Base-by-base conservation (phyloP, 495 filamentous ascomycete genomes). In the Penicillium pancosmium region DNA sequence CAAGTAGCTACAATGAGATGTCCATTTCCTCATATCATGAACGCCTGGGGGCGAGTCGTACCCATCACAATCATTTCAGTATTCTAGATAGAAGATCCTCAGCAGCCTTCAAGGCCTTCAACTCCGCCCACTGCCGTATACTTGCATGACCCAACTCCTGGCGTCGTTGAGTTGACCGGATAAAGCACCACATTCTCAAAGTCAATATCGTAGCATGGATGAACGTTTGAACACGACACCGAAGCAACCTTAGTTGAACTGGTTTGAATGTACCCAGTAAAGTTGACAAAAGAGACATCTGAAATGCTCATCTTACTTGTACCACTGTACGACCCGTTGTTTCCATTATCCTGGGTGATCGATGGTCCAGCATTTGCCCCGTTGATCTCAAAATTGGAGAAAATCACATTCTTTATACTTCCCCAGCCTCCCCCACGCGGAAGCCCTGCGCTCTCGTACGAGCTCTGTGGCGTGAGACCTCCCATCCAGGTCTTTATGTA, bases 401-500 rank as follows among this genome's bases (percentile, higher is more conserved):
- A 81, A 5, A 76, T 54, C n/a, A 84, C 72, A 67, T 84, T 83
- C 49, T 69, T 57, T 7, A 84, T 73, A 5, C 67, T 70, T 19
- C 82, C 82, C 82, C 81, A 85, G 31, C 81, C 81, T 18, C 72
- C 80, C 15, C 83, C 82, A 1, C 77, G 69, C 11, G 82, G 80
- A 27, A 74, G 66, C 33, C 68, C 71, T 18, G 68, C 78, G 53
- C 70, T 77, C 56, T 85, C 82, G 61, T 84, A 85, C 15, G 52
- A 59, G 31, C 58, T 63, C 60, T 82, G 76, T 1, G 72, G 71
- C 1, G 79, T 73, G 5, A 76, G 77, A 0, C 61, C 76, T 12
- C 83, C 81, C 11, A 82, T 69, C 81, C 82, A 86, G 9, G 82
- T 84, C 56, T 85, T 86, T 67, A 86, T 84, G 57, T 85, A 84